Base-by-base conservation (phyloP, 495 filamentous ascomycete genomes). In the Haplographium delicatum region DNA sequence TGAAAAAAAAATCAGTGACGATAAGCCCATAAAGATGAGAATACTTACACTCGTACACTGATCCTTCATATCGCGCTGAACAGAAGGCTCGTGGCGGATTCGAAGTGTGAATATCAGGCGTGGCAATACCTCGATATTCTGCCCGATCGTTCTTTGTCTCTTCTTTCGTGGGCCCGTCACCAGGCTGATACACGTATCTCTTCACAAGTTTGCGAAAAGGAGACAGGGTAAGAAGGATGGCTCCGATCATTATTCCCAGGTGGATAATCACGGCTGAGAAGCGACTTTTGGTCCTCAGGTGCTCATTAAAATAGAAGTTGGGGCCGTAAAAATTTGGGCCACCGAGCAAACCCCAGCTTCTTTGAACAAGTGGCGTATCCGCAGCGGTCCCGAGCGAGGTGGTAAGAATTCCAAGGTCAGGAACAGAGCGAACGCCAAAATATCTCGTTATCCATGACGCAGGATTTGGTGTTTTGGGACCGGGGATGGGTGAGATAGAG, bases 311-410 rank as follows among this genome's bases (percentile, higher is more conserved):
- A 25, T 74, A 71, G 64, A 95, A 95, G 3, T 78, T 75, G 4
- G 79, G 74, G 0, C 89, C 89, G 65, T 94, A 93, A 37, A 75
- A 67, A 5, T 69, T 63, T n/a, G 68, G 67, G 4, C 74, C 70
- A 10, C 79, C 73, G 47, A 89, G 72, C 3, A 96, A 62, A 3
- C 84, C 86, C 82, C 89, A 93, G 31, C 76, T 81, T 45, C 89
- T 82, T 47, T 91, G 78, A 6, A 93, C 83, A 35, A 84, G 76
- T 19, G 81, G 76, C 5, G 74, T 66, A 54, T 96, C 86, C 0
- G 81, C 75, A 3, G 71, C 61, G 11, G 63, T 74, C 11, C 73
- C 73, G 2, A 85, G 61, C 16, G 76, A 84, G 9, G 75, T 83
- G 15, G 84, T 81, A 6, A 89, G 66, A 1, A 80, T 75, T 1